Evolutionary conservation across 164 flowering plant species (phyloP).

Genomic region (Berberis vulgaris): DNA sequence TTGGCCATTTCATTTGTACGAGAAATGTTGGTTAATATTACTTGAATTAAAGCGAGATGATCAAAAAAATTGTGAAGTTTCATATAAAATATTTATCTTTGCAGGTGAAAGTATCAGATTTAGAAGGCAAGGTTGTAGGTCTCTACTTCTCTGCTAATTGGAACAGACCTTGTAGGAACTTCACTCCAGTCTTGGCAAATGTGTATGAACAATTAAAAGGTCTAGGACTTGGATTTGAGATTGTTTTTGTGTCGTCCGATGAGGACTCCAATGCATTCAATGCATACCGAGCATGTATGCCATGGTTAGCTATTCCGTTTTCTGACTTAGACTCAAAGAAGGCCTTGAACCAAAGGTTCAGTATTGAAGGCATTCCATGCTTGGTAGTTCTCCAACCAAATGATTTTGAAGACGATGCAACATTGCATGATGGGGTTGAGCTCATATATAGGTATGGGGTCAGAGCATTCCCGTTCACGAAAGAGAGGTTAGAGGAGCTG

Average conservation of each 20-base stretch:
- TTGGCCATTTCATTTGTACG: too few relatives aligned
- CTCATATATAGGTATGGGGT: constrained; percentile 43
- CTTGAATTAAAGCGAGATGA: too few relatives aligned
- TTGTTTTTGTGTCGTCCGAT: constrained; percentile 60
- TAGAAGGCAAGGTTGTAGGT: constrained; percentile 50
- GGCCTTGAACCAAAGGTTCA: constrained; percentile 34
- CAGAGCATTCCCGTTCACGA: constrained; percentile 50
- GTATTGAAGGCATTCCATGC: constrained; percentile 52
- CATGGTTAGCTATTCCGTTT: constrained; percentile 64
- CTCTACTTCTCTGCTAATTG: constrained; percentile 67
- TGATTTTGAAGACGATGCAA: constrained; percentile 15
- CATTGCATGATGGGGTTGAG: constrained; percentile 45
- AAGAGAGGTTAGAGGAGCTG: constrained; percentile 41
- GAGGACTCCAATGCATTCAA: constrained; percentile 46
- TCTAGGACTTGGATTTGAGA: constrained; percentile 28
- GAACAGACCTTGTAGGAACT: constrained; percentile 43
- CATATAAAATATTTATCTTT: neutral
- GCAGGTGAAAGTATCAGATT: constrained; percentile 47
- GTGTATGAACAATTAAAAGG: constrained; percentile 35
- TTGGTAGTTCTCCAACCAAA: constrained; percentile 45
- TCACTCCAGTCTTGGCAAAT: constrained; percentile 24
- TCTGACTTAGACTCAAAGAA: constrained; percentile 46
- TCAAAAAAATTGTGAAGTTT: neutral
- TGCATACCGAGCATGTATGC: constrained; percentile 39
- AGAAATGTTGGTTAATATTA: too few relatives aligned